Percentiles rank a stretch among this genome's conserved stretches.
These are phyloP conservation scores for Neonectria neomacrospora DNA, from an alignment of 2,329 filamentous ascomycete genomes.

Conservation along the genomic window DNA sequence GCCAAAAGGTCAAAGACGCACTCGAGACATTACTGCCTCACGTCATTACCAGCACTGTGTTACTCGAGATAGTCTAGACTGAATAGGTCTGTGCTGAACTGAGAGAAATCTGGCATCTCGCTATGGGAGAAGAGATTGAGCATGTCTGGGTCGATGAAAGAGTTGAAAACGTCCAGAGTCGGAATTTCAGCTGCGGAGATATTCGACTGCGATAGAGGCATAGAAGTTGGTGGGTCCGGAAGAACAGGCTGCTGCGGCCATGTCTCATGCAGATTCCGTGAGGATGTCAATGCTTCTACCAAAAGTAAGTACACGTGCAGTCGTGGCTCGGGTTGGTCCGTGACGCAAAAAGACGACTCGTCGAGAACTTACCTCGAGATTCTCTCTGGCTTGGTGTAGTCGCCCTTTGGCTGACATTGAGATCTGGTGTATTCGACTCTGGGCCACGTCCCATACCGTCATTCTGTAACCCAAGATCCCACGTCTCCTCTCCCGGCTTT, in stretches of 20 bases:
- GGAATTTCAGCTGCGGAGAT: not conserved
- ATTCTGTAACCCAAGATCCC: conserved; percentile 11
- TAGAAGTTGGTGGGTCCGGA: not conserved
- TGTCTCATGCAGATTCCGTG: not conserved
- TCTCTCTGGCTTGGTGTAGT: no score
- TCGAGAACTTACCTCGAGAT: no score
- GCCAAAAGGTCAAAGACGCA: no score
- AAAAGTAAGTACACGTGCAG: no score
- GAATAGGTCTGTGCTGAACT: not conserved
- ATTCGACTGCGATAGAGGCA: not conserved
- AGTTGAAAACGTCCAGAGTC: conserved; percentile 16
- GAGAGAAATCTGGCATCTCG: not conserved
- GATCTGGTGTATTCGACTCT: not conserved
- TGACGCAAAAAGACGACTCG: not conserved
- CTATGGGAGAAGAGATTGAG: not conserved
- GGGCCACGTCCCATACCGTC: not conserved
- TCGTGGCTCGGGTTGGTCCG: not conserved
- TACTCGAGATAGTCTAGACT: conserved; percentile 9
- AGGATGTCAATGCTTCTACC: not conserved
- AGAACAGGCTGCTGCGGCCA: not conserved
- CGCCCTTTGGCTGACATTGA: not conserved
- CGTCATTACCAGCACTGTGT: not conserved
- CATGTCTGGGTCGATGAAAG: conserved; percentile 23
- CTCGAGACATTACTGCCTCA: no score
- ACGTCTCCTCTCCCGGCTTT: conserved; percentile 19